Conservation (phyloP, 805 yeast genomes). For the Candida nitratophila region DNA sequence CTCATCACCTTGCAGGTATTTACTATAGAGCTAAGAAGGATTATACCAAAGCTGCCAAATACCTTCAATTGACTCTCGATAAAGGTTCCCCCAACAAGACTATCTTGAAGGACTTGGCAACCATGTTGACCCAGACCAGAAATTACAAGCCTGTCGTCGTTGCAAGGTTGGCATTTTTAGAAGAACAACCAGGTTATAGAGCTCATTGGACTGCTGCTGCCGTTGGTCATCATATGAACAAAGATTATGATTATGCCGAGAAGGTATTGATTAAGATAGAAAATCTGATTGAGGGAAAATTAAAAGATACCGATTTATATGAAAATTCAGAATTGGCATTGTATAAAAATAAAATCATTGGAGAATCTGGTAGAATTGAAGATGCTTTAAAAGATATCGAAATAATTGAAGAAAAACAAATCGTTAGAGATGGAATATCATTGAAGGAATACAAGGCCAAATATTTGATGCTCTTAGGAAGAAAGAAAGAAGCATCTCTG, state of each 20-base stretch:
- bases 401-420: constrained; percentile 38
- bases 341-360: constrained; percentile 63
- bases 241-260: constrained; percentile 61
- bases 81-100: constrained; percentile 74
- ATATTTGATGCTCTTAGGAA: constrained; percentile 51
- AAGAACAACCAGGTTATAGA: constrained; percentile 71
- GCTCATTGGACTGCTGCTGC: constrained; percentile 90
- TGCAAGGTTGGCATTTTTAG: constrained; percentile 63
- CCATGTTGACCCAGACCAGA: constrained; percentile 73
- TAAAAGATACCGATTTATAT: constrained; percentile 56
- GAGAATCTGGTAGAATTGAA: constrained; percentile 53
- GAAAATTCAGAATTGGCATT: constrained; percentile 80
- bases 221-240: constrained; percentile 72
- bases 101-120: constrained; percentile 74
- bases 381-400: constrained; percentile 57
- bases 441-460: constrained; percentile 62
- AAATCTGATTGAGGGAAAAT: constrained; percentile 59
- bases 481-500: constrained; percentile 55
- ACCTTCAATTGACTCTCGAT: constrained; percentile 67
- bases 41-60: constrained; percentile 70
- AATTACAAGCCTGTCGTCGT: constrained; percentile 57
- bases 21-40: constrained; percentile 65
- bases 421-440: constrained; percentile 50
- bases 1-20: constrained; percentile 81
- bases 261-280: constrained; percentile 72